Percentiles rank a stretch among this genome's conserved stretches.
Conservation (phyloP, 169 alveolate genomes). For the Plasmodium fragile region DNA sequence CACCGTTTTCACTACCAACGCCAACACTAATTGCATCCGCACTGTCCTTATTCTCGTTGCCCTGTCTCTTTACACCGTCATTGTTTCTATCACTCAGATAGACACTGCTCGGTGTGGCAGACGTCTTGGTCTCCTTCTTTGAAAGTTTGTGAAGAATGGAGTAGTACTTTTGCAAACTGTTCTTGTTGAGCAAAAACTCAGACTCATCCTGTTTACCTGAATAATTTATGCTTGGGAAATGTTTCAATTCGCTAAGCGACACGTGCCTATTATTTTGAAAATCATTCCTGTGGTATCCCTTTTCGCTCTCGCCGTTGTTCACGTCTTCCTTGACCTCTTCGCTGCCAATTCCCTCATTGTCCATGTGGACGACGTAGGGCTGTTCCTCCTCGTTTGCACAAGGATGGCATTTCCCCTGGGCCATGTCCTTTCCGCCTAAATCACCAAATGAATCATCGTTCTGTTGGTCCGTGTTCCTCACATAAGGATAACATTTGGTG, state of each 20-base stretch:
- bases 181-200: neutral
- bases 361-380: neutral
- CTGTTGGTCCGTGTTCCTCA: neutral
- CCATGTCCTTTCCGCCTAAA: neutral
- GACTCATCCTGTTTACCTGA: neutral
- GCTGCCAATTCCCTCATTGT: neutral
- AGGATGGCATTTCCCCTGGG: neutral
- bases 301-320: neutral
- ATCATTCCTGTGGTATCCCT: neutral
- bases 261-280: neutral
- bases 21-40: neutral
- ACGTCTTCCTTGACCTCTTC: neutral
- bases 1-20: neutral
- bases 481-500: neutral
- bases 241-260: neutral
- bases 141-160: neutral
- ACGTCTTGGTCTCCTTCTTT: neutral
- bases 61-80: neutral
- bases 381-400: neutral
- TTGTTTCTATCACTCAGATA: neutral
- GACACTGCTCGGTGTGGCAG: neutral
- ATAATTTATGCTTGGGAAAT: constrained; percentile 1
- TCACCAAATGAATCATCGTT: neutral
- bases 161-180: constrained; percentile 7
- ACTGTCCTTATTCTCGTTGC: neutral